phyloP scores from a whole-genome alignment of 331 rosid genomes.

The Quercus phellos region DNA sequence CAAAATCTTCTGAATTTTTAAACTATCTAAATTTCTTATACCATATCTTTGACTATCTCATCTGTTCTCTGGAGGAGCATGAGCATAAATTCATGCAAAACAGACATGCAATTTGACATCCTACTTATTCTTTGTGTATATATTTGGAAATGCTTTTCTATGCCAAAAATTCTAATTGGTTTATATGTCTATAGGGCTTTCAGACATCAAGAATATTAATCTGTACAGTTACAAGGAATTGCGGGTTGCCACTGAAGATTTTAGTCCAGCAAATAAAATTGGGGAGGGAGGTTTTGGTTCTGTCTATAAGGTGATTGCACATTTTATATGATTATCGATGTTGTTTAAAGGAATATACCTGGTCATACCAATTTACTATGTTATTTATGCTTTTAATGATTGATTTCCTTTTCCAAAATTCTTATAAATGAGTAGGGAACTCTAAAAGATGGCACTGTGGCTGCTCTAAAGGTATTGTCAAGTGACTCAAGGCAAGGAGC shows the following conservation, averaged over 20 bases:
- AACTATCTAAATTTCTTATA: neutral
- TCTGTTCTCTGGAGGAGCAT: neutral
- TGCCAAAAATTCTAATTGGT: conserved; percentile 16
- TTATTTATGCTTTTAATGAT: conserved; percentile 9
- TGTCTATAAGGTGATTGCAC: conserved; percentile 66
- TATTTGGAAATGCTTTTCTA: neutral
- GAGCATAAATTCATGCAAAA: neutral
- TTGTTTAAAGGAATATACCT: conserved; percentile 4
- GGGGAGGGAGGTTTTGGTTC: conserved; percentile 90
- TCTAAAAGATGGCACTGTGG: conserved; percentile 52
- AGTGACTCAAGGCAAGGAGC: conserved; percentile 66
- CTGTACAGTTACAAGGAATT: conserved; percentile 56
- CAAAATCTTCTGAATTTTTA: neutral
- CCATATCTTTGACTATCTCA: neutral
- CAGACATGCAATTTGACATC: neutral
- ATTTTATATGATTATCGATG: conserved; percentile 1
- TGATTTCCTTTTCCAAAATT: conserved; percentile 1
- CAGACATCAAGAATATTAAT: conserved; percentile 45
- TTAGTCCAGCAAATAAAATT: conserved; percentile 48
- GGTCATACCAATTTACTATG: conserved; percentile 4
- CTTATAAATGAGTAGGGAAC: conserved; percentile 40
- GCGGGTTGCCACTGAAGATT: conserved; percentile 51
- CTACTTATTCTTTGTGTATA: neutral
- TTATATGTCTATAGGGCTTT: conserved; percentile 38
- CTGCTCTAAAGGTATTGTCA: conserved; percentile 70